Conservation (phyloP, 805 yeast genomes). For the Wickerhamiella bombiphila region DNA sequence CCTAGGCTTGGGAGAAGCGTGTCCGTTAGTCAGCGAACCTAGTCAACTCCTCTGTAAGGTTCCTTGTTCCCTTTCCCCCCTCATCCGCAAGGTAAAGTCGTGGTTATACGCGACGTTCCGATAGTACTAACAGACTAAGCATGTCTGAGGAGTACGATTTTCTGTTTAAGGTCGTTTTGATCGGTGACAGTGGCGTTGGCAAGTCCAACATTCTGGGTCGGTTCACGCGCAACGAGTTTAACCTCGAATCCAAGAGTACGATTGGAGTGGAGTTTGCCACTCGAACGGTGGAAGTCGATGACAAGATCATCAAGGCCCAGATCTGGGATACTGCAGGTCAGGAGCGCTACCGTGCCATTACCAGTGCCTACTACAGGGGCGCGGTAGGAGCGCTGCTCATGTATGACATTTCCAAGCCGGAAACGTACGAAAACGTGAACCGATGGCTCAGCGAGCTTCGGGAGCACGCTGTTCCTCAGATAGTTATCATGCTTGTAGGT, state of each 20-base stretch:
- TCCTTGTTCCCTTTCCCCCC: too few species aligned
- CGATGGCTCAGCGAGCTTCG: constrained; percentile 88
- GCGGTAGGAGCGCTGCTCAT: constrained; percentile 96
- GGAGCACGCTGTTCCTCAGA: constrained; percentile 94
- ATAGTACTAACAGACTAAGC: too few species aligned
- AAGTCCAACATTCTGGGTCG: constrained; percentile 86
- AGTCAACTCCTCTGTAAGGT: too few species aligned
- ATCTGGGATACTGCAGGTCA: constrained; percentile 99
- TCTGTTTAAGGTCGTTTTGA: constrained; percentile 79
- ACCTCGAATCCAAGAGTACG: constrained; percentile 83
- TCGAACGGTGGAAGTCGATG: constrained; percentile 84
- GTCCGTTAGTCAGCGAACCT: too few species aligned
- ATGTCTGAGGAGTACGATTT: constrained; percentile 74
- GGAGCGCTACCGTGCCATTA: constrained; percentile 95
- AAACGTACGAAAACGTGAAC: constrained; percentile 75
- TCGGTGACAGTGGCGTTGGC: constrained; percentile 96
- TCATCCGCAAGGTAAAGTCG: too few species aligned
- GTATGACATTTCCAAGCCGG: constrained; percentile 91
- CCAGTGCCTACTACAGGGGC: constrained; percentile 93
- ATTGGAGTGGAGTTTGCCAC: constrained; percentile 98
- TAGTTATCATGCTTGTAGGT: constrained; percentile 92
- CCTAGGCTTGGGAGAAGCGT: too few species aligned
- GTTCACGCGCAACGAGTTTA: constrained; percentile 91
- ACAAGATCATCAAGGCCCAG: constrained; percentile 90
- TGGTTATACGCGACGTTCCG: too few species aligned